Evolutionary conservation across 495 filamentous ascomycete species (phyloP).

Genomic region (Penicillium turbatum): DNA sequence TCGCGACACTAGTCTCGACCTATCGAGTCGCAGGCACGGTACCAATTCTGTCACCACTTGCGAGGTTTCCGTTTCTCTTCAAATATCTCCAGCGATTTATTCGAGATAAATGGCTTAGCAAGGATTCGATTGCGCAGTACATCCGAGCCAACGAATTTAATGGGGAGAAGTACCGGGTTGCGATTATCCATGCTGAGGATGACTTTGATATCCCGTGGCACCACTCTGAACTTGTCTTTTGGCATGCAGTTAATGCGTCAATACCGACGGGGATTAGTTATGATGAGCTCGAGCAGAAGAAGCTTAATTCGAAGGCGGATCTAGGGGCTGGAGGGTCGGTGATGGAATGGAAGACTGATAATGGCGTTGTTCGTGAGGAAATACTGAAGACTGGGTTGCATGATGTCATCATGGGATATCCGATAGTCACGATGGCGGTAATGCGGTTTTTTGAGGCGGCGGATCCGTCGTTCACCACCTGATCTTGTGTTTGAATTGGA

Average conservation of each 20-base stretch:
- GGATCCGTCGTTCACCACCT: conserved; percentile 19
- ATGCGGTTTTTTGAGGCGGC: conserved; percentile 35
- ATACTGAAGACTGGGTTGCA: conserved; percentile 50
- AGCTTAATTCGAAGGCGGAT: conserved; percentile 27
- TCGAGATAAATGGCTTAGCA: conserved; percentile 42
- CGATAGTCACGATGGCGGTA: conserved; percentile 44
- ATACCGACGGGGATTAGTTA: conserved; percentile 23
- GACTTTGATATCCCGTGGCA: conserved; percentile 40
- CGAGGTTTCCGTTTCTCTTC: conserved; percentile 36
- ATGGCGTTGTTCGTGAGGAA: conserved; percentile 46
- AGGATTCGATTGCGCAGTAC: conserved; percentile 36
- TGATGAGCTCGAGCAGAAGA: conserved; percentile 35
- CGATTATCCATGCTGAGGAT: conserved; percentile 35
- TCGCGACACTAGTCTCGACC: conserved; percentile 40
- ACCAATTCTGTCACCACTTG: conserved; percentile 40
- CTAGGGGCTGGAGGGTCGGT: conserved; percentile 45
- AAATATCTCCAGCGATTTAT: conserved; percentile 38
- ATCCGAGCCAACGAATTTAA: conserved; percentile 27
- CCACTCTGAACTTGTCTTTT: conserved; percentile 38
- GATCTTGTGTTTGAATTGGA: neutral
- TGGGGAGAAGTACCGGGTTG: conserved; percentile 24
- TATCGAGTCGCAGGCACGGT: conserved; percentile 43
- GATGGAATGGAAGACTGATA: conserved; percentile 41
- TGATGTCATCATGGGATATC: conserved; percentile 50
- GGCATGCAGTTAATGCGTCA: conserved; percentile 43